phyloP scores from a whole-genome alignment of 2,329 filamentous ascomycete genomes.

The Hortaea werneckii region DNA sequence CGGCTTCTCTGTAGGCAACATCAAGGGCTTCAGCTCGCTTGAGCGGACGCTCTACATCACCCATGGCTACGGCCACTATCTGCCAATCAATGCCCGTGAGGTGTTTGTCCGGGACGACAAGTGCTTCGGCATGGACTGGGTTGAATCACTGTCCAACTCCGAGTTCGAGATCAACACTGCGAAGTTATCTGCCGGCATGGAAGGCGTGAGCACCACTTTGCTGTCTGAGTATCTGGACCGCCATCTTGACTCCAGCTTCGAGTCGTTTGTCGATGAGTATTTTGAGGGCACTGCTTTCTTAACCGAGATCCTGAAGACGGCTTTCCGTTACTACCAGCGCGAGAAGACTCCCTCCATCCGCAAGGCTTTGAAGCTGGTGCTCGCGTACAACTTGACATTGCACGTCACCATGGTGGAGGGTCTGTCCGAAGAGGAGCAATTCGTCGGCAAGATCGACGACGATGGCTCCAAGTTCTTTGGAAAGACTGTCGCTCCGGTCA shows the following conservation, averaged over 20 bases:
- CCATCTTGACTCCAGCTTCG: conserved; percentile 85
- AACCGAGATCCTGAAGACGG: conserved; percentile 92
- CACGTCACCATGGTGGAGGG: conserved; percentile 93
- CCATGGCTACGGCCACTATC: conserved; percentile 86
- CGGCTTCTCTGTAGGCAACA: conserved; percentile 85
- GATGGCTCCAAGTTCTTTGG: conserved; percentile 78
- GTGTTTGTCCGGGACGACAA: conserved; percentile 86
- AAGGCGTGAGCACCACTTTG: conserved; percentile 70
- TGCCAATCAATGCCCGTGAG: conserved; percentile 87
- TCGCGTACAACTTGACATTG: conserved; percentile 90
- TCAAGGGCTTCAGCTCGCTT: conserved; percentile 66
- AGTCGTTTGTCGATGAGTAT: conserved; percentile 89
- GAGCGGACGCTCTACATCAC: conserved; percentile 78
- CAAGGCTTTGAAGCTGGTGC: conserved; percentile 87
- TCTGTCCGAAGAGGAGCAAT: conserved; percentile 65
- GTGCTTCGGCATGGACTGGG: conserved; percentile 90
- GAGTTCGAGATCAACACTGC: conserved; percentile 82
- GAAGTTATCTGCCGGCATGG: conserved; percentile 77
- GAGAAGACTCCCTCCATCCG: conserved; percentile 82
- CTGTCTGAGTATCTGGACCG: conserved; percentile 90
- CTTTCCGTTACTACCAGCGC: conserved; percentile 83
- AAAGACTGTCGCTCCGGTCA: conserved; percentile 85
- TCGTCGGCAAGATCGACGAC: conserved; percentile 77
- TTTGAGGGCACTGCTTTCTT: conserved; percentile 93
- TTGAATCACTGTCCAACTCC: conserved; percentile 67